These are phyloP conservation scores for Xylaria grammica DNA, from an alignment of 495 filamentous ascomycete species.

Conservation along the genomic window DNA sequence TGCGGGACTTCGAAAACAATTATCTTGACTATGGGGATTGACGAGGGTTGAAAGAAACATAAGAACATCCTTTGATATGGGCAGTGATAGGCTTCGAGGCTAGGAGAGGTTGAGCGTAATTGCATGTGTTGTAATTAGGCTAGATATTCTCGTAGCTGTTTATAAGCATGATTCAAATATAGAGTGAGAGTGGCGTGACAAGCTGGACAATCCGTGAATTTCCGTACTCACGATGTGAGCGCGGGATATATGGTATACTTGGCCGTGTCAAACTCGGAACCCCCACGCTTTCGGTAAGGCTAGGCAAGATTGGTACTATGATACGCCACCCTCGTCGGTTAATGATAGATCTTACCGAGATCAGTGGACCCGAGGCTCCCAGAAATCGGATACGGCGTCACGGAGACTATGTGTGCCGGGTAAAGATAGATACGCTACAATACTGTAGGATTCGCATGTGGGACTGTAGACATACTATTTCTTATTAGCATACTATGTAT, in stretches of 20 bases:
- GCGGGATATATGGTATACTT: slow-evolving; percentile 11
- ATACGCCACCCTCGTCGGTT: slow-evolving; percentile 12
- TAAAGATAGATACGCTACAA: slow-evolving; percentile 9
- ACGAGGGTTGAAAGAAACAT: background rate
- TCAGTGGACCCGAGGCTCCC: background rate
- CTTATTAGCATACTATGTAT: background rate
- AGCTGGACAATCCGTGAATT: slow-evolving; percentile 1
- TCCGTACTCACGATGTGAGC: background rate
- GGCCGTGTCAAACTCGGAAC: background rate
- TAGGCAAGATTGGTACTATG: slow-evolving; percentile 4
- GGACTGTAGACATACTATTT: background rate
- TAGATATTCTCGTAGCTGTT: background rate
- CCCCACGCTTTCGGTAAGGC: slow-evolving; percentile 21
- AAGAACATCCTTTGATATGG: background rate
- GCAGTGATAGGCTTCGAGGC: too few species aligned
- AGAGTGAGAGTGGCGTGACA: background rate
- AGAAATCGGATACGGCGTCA: slow-evolving; percentile 1
- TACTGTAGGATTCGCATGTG: slow-evolving; percentile 18
- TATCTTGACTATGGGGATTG: background rate
- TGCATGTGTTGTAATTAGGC: background rate
- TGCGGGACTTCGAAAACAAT: background rate
- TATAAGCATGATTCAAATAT: background rate
- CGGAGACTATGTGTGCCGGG: slow-evolving; percentile 1
- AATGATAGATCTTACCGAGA: slow-evolving; percentile 21
- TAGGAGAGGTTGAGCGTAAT: too few species aligned